phyloP scores from a whole-genome alignment of 495 filamentous ascomycete genomes.

The Penicillium turbatum region DNA sequence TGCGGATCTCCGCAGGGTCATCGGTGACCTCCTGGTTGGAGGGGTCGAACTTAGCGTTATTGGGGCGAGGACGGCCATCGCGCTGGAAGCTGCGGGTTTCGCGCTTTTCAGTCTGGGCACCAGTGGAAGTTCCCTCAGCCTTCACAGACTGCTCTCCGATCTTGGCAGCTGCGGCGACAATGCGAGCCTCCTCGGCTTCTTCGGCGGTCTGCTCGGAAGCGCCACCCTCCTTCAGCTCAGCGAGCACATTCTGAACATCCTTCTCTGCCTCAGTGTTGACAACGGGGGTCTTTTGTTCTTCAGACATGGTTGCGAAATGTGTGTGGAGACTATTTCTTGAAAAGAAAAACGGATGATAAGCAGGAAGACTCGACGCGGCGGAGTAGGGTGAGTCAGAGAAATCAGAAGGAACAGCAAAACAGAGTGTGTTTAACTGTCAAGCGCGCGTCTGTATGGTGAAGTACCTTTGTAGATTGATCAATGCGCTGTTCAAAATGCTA shows the following conservation, averaged over 20 bases:
- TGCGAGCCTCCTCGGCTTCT: conserved; percentile 42
- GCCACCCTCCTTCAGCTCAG: conserved; percentile 42
- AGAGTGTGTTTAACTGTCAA: background rate
- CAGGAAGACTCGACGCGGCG: background rate
- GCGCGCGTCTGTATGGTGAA: background rate
- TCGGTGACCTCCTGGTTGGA: conserved; percentile 57
- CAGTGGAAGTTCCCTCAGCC: conserved; percentile 29
- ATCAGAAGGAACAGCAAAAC: too few species aligned
- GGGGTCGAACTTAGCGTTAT: conserved; percentile 63
- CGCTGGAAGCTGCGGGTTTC: conserved; percentile 14
- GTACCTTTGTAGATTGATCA: background rate
- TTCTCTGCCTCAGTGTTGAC: conserved; percentile 40
- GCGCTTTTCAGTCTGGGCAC: conserved; percentile 18
- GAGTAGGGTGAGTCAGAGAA: background rate
- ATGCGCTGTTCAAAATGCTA: conserved; percentile 1
- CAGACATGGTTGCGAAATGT: conserved; percentile 33
- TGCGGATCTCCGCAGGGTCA: conserved; percentile 73
- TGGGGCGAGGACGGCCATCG: conserved; percentile 19
- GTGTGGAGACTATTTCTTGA: background rate
- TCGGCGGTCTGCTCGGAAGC: conserved; percentile 27
- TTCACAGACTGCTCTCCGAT: conserved; percentile 43
- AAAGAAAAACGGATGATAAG: conserved; percentile 2
- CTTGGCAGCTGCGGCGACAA: conserved; percentile 43
- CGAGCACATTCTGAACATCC: conserved; percentile 46
- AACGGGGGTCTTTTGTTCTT: conserved; percentile 38